Base-by-base conservation (phyloP, 2,329 filamentous ascomycete species). In the Fusarium beomiforme region DNA sequence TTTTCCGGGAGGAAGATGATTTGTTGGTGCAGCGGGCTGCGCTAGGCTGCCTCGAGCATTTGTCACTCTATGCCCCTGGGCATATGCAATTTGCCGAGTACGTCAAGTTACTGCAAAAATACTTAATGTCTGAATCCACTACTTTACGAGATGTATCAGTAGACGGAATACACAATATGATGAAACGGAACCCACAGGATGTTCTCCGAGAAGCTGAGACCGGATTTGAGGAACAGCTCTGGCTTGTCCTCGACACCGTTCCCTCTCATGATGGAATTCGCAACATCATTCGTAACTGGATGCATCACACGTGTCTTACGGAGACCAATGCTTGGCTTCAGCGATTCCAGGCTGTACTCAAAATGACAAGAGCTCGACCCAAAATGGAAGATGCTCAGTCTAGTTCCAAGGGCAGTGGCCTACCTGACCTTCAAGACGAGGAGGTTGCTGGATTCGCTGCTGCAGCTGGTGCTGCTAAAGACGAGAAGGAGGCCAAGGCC, bases 401-500 rank as follows among this genome's bases (percentile, higher is more conserved):
- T 7, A 80, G 84, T 14, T 88, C 75, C 85, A 74, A 79, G 81
- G 69, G 68, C 10, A 85, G 84, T 13, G 84, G 86, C 7, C 85
- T 88, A 16, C 87, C 93, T n/a, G 96, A 99, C 75, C 83, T 98
- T 1, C 92, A 95, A 69, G 96, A 99, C 78, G 96, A 99, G 79
- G 97, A 99, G 79, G 95, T 97, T 37, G 96, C 96, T 56, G 96
- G 96, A 0, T 98, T 99, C 77, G 95, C 95, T 34, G 89, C 91
- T n/a, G 90, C 92, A 3, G 87, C 87, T 31, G 91, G 90, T 29
- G 87, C 85, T 6, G 84, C 81, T 8, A 88, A 88, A 51, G 88
- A 91, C 53, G 86, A 87, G 41, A 89, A 90, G 47, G 81, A 85
- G 26, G 79, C 79, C 10, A 80, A 82, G 59, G 83, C 82, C 29